Percentiles rank a stretch among this genome's conserved stretches.
phyloP scores from a whole-genome alignment of 768 basidiomycete species.

The Piloderma croceum region DNA sequence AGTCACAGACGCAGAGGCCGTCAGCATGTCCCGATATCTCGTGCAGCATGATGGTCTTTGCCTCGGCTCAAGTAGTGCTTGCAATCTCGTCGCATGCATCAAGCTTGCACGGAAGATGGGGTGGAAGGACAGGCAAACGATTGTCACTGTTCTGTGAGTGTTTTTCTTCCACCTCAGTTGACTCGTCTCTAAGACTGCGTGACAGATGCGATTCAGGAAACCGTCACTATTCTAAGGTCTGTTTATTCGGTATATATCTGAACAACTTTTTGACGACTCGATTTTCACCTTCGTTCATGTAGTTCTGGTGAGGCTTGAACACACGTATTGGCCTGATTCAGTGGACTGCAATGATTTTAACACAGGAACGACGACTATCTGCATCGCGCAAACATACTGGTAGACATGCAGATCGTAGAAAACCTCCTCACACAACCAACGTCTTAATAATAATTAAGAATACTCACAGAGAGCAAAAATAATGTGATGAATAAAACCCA shows the following conservation, averaged over 20 bases:
- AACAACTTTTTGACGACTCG: neutral
- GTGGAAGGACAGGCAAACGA: constrained; percentile 59
- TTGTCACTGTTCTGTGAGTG: constrained; percentile 83
- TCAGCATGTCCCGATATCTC: constrained; percentile 92
- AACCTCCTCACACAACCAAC: constrained; percentile 27
- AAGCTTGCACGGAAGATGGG: constrained; percentile 67
- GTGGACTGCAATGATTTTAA: neutral
- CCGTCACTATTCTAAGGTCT: constrained; percentile 89
- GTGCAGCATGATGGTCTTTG: constrained; percentile 89
- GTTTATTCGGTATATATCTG: constrained; percentile 9
- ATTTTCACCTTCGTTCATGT: neutral
- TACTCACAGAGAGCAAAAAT: too few species aligned
- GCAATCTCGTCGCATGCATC: constrained; percentile 90
- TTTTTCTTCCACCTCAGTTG: neutral
- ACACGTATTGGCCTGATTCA: too few species aligned
- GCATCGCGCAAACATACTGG: constrained; percentile 32
- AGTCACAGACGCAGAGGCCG: constrained; percentile 89
- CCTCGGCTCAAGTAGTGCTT: constrained; percentile 93
- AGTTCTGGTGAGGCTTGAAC: constrained; percentile 60
- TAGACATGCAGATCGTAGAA: constrained; percentile 36
- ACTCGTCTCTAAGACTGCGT: neutral
- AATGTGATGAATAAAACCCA: too few species aligned
- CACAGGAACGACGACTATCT: constrained; percentile 52
- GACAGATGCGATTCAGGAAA: constrained; percentile 82
- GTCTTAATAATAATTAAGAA: too few species aligned